A percentile compares a stretch with the other conserved stretches of the same genome.
Evolutionary conservation across 2,329 filamentous ascomycete genomes (phyloP).

Genomic region (Colletotrichum sp.): DNA sequence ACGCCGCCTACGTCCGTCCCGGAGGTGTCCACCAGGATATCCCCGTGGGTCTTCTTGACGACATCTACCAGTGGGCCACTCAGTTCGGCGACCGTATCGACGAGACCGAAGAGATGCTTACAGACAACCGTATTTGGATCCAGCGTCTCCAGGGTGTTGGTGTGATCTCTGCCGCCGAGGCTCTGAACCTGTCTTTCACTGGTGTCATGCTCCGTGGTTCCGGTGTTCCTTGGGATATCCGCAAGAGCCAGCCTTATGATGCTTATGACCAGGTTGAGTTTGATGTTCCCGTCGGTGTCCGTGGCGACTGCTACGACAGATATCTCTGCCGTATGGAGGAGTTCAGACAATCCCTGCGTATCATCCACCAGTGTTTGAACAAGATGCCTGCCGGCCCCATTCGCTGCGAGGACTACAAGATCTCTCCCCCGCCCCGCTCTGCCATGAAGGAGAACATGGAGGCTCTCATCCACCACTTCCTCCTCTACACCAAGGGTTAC

Average conservation of each 20-base stretch:
- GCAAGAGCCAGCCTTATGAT: constrained; percentile 96
- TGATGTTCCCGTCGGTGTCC: constrained; percentile 93
- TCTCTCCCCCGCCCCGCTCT: constrained; percentile 90
- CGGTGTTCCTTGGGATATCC: constrained; percentile 93
- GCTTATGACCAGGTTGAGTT: constrained; percentile 98
- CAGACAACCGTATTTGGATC: constrained; percentile 99
- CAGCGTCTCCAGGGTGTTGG: constrained; percentile 89
- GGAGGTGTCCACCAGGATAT: constrained; percentile 97
- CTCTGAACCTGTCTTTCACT: constrained; percentile 95
- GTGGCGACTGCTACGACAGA: constrained; percentile 98
- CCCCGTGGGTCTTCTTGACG: constrained; percentile 90
- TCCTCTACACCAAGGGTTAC: constrained; percentile 98
- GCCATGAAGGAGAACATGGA: constrained; percentile 99
- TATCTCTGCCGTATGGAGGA: constrained; percentile 99
- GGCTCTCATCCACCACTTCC: constrained; percentile 97
- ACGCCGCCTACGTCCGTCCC: constrained; percentile 95
- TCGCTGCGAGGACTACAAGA: constrained; percentile 98
- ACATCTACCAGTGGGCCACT: constrained; percentile 99
- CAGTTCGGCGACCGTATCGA: constrained; percentile 99
- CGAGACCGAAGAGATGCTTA: constrained; percentile 97
- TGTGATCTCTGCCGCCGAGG: constrained; percentile 88
- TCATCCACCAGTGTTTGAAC: constrained; percentile 98
- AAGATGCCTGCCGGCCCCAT: constrained; percentile 97
- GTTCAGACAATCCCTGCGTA: constrained; percentile 96
- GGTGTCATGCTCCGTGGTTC: constrained; percentile 98